Evolutionary conservation across 805 yeast genomes (phyloP), one percentile per base, ranked within the genome.

Genomic region (Candida easanensis): DNA sequence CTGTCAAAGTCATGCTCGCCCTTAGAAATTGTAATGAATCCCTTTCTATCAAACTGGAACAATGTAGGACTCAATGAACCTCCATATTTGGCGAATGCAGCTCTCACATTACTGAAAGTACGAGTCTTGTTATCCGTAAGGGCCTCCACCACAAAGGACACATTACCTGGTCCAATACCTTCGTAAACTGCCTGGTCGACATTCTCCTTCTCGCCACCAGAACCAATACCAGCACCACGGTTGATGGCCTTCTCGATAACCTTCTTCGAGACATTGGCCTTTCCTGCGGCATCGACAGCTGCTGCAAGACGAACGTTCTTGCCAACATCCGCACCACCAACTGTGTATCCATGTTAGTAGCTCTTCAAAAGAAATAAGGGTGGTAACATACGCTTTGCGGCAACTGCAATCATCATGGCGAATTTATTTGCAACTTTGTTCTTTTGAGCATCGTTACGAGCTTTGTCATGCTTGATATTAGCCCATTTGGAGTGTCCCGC

Each of bases 401-500:
- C 84, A 33, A 85, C 72, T 14, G 85, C 79, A 46, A 91, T 86
- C 54, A 80, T 76, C 35, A 79, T 76, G 5, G 97, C 84, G 57
- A 85, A 70, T 52, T 81, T 79, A 54, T 82, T 84, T 5, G 88
- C 80, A 22, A 79, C 70, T 43, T 79, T 76, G 46, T 88, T 82
- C 61, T 79, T 82, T 45, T 76, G 79, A 17, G 88, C 86, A 66
- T 91, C 99, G 57, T 89, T 88, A 50, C 88, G 87, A 42, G 96
- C 96, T 65, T 91, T 91, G 60, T 86, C 93, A 60, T 89, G 97
- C 59, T 89, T 85, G 53, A 93, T 91, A 37, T 86, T 88, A 33
- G 95, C 87, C 99, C 99, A 91, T 64, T 90, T 91, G 28, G 88
- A 84, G 63, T 91, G 99, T 1, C 99, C 99, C 4, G 70, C 66